A percentile compares a stretch with the other conserved stretches of the same genome.
These are phyloP conservation scores for Pyrrhoderma noxium DNA, from an alignment of 1,284 basidiomycete species.

Conservation along the genomic window DNA sequence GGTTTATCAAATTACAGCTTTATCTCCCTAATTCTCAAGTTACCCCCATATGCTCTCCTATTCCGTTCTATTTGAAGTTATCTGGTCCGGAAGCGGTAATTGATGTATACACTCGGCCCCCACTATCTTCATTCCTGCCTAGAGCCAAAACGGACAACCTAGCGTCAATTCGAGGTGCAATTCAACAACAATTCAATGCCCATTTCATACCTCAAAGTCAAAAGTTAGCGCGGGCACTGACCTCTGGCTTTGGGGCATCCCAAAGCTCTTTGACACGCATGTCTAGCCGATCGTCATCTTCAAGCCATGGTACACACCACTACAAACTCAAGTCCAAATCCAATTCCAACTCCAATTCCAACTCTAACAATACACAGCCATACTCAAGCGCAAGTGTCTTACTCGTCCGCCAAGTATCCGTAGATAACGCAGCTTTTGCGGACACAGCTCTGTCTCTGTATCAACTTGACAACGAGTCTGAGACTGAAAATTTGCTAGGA, in stretches of 20 bases:
- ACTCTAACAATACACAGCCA: neutral
- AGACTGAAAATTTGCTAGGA: neutral
- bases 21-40: slow-evolving; percentile 18
- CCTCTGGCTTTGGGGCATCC: neutral
- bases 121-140: slow-evolving; percentile 15
- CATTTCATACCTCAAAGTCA: neutral
- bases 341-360: too few relatives aligned
- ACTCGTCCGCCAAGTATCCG: slow-evolving; percentile 13
- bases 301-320: neutral
- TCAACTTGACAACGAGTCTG: neutral
- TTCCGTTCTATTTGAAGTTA: slow-evolving; percentile 14
- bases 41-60: slow-evolving; percentile 4
- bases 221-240: neutral
- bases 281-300: neutral
- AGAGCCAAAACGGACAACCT: slow-evolving; percentile 8
- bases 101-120: neutral
- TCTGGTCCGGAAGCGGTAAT: slow-evolving; percentile 8
- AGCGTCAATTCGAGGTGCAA: slow-evolving; percentile 3
- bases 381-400: slow-evolving; percentile 3
- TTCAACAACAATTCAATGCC: slow-evolving; percentile 7
- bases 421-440: neutral
- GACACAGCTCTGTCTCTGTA: neutral
- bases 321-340: too few relatives aligned
- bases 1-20: slow-evolving; percentile 1
- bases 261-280: neutral